Evolutionary conservation across 169 alveolate species (phyloP), one percentile per base, ranked within the genome.

Genomic region (Plasmodium falciparum): DNA sequence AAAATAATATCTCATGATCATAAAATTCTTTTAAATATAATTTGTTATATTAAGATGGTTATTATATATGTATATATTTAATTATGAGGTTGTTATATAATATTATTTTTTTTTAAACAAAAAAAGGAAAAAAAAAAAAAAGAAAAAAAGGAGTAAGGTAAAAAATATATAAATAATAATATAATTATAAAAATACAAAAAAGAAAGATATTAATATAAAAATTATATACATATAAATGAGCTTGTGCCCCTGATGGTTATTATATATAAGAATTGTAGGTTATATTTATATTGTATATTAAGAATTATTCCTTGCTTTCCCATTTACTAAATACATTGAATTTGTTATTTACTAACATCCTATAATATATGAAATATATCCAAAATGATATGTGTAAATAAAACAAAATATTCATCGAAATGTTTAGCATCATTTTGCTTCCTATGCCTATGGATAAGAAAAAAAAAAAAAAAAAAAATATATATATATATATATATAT

Each of bases 311-410:
- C 95, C n/a, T 67, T 24, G 22, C 56, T 83, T 67, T 89, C 89
- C 96, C 96, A 94, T 59, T 92, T 92, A 43, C 95, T 95, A 70
- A 92, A 91, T 47, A 92, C 96, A 74, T 92, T 94, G 88, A 76
- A 92, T 52, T 94, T 94, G 94, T 94, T 94, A 90, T 94, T 94
- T 63, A 76, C 90, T 73, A 94, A 69, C 62, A 94, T 39, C 22
- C 96, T 78, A 92, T 75, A 94, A 85, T 88, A 89, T 75, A 88
- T 88, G 54, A 85, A 73, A 89, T 94, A 94, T 2, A 94, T 89
- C 90, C 91, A 75, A 83, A 92, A 92, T 7, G 96, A 94, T 78
- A 94, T 63, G 74, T 90, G 86, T 52, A 94, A 39, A 93, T 92
- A 90, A 75, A 94, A 92, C 69, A 92, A 54, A 50, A 94, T 59